phyloP scores from a whole-genome alignment of 2,329 filamentous ascomycete genomes.

The Aspergillus nomiae region DNA sequence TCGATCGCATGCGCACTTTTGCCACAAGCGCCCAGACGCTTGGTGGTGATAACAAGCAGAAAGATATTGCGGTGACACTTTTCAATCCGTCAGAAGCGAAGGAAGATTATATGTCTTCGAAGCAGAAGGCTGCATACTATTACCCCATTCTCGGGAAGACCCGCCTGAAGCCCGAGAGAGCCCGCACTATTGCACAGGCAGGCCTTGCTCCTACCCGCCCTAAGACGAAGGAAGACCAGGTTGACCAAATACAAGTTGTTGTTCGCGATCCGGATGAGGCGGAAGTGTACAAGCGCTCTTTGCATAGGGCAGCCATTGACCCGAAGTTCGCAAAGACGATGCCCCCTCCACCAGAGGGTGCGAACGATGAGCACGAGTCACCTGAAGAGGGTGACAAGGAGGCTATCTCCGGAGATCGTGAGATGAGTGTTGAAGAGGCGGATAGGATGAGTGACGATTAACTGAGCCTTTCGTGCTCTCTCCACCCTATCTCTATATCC shows the following conservation, averaged over 20 bases:
- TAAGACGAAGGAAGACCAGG: slow-evolving; percentile 47
- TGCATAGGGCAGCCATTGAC: slow-evolving; percentile 50
- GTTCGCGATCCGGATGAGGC: slow-evolving; percentile 54
- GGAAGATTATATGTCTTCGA: slow-evolving; percentile 24
- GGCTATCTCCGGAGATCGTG: slow-evolving; percentile 13
- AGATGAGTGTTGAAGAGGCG: slow-evolving; percentile 19
- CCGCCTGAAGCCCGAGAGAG: slow-evolving; percentile 54
- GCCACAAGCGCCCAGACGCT: slow-evolving; percentile 58
- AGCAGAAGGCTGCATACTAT: slow-evolving; percentile 61
- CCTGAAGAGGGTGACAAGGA: slow-evolving; percentile 15
- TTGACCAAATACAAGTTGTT: slow-evolving; percentile 56
- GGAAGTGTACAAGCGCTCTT: slow-evolving; percentile 51
- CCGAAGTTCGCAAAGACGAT: slow-evolving; percentile 42
- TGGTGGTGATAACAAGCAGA: slow-evolving; percentile 55
- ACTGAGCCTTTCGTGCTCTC: not conserved
- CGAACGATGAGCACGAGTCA: slow-evolving; percentile 14
- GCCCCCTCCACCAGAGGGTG: slow-evolving; percentile 32
- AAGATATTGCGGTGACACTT: slow-evolving; percentile 60
- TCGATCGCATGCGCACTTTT: slow-evolving; percentile 61
- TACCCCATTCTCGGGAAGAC: slow-evolving; percentile 62
- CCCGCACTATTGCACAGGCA: slow-evolving; percentile 46
- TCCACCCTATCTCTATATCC: not conserved
- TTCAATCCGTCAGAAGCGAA: slow-evolving; percentile 51
- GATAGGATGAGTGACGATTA: slow-evolving; percentile 26
- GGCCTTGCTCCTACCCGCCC: slow-evolving; percentile 41